These are phyloP conservation scores for Saccharomyces hybrid DNA, from an alignment of 1,139 yeast species.

Conservation along the genomic window DNA sequence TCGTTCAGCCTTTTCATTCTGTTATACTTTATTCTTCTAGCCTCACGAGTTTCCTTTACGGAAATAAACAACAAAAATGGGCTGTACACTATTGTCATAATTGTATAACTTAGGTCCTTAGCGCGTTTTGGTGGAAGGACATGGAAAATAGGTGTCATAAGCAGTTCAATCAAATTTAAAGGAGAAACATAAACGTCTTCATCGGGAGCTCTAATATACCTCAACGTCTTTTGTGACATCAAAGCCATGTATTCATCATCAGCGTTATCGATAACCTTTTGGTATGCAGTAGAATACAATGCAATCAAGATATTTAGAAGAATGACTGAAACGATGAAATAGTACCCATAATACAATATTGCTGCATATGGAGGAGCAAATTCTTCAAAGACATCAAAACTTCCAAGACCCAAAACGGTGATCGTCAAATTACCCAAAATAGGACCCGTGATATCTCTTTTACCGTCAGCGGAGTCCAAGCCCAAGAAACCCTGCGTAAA, in stretches of 20 bases:
- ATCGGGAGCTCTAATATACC: conserved; percentile 85
- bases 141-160: conserved; percentile 36
- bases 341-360: conserved; percentile 65
- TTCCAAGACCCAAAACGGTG: conserved; percentile 67
- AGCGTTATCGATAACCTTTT: conserved; percentile 74
- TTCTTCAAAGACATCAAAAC: conserved; percentile 58
- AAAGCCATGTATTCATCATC: conserved; percentile 79
- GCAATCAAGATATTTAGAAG: conserved; percentile 79
- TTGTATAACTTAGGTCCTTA: conserved; percentile 38
- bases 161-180: conserved; percentile 61
- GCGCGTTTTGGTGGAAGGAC: conserved; percentile 19
- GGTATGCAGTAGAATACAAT: conserved; percentile 76
- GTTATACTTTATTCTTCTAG: conserved; percentile 66
- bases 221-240: conserved; percentile 74
- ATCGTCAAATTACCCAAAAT: conserved; percentile 60
- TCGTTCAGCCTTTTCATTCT: conserved; percentile 58
- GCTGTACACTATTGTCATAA: conserved; percentile 60
- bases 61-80: conserved; percentile 62
- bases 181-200: conserved; percentile 83
- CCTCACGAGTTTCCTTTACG: conserved; percentile 53
- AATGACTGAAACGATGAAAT: conserved; percentile 66
- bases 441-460: conserved; percentile 60
- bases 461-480: conserved; percentile 81
- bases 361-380: conserved; percentile 84
- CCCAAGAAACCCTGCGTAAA: conserved; percentile 85